Base-by-base conservation (phyloP, 2,329 filamentous ascomycete genomes). In the Stachybotrys echinatus region DNA sequence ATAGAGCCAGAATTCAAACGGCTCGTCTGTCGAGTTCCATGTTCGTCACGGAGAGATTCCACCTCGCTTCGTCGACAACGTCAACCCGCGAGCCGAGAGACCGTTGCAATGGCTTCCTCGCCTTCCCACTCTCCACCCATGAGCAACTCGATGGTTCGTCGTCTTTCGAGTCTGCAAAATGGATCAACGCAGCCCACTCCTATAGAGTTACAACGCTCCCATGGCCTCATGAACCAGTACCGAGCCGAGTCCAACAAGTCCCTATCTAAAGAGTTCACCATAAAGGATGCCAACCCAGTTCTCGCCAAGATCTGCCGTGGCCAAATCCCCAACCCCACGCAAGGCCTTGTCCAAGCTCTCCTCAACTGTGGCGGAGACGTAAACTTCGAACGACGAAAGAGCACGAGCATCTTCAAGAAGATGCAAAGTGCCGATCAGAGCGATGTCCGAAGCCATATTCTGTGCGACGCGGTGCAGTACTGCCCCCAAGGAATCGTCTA, bases 401-500 rank as follows among this genome's bases (percentile, higher is more conserved):
- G 43, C 7, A 27, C 23, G 3, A 19, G 43, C 23, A 2, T 45
- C 23, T 34, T 45, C 21, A 45, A 45, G 21, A 45, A 20, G 17
- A 12, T 45, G 6, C 43, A 31, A 17, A 19, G 31, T 17, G 23
- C 31, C 12, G 48, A 52, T 19, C 48, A 50, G n/a, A 37, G 18
- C 8, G 48, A 52, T 6, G 22, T 48, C 6, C 51, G 42, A n/a
- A 48, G 18, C 45, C 31, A 52, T 12, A 10, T 50, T 5, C 45
- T 52, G 12, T 22, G 23, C 12, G 45, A 50, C 22, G 48, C 51
- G 12, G 48, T 42, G 12, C 39, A 23, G 1, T 42, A 48, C 12
- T 52, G 48, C 12, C 42, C 51, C 2, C 23, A 20, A 12, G 48
- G 48, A 1, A 48, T 52, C 18, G 12, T 52, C 23, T 42, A 23